Evolutionary conservation across 345 rosid species (phyloP).

Genomic region (Geranium rotundifolium): DNA sequence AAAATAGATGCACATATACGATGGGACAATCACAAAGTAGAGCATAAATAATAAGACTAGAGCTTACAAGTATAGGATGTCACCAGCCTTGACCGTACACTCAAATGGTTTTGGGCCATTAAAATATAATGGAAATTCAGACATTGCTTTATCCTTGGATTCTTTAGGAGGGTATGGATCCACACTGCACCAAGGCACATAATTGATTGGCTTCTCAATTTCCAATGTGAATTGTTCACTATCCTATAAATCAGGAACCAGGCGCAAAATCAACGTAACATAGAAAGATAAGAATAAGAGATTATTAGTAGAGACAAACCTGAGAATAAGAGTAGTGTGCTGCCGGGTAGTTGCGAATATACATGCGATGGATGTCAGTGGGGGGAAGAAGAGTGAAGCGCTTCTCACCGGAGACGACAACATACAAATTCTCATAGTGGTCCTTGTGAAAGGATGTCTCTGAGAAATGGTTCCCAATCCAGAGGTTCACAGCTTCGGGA

Average conservation of each 20-base stretch:
- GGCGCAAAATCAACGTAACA: not conserved
- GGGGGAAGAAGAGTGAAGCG: conserved; percentile 77
- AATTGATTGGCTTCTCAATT: conserved; percentile 42
- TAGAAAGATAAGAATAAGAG: not conserved
- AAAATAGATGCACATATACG: too few species aligned
- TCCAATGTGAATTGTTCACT: conserved; percentile 45
- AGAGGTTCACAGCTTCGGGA: conserved; percentile 90
- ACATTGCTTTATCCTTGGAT: conserved; percentile 29
- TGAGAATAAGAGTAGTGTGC: conserved; percentile 46
- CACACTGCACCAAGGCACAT: conserved; percentile 78
- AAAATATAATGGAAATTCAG: conserved; percentile 58
- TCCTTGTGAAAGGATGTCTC: conserved; percentile 84
- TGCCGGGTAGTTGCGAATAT: conserved; percentile 49
- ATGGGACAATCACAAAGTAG: not conserved
- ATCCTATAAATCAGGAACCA: conserved; percentile 24
- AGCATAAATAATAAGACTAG: conserved; percentile 2
- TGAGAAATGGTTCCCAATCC: conserved; percentile 69
- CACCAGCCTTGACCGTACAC: conserved; percentile 71
- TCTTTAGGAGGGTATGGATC: conserved; percentile 56
- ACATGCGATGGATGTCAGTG: conserved; percentile 74
- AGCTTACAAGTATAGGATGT: conserved; percentile 75
- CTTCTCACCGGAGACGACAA: conserved; percentile 76
- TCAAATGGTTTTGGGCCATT: conserved; percentile 67
- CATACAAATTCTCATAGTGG: conserved; percentile 83
- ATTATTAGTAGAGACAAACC: conserved; percentile 9